These are phyloP conservation scores for Ogataea dorogensis DNA, from an alignment of 805 yeast species.

Conservation along the genomic window DNA sequence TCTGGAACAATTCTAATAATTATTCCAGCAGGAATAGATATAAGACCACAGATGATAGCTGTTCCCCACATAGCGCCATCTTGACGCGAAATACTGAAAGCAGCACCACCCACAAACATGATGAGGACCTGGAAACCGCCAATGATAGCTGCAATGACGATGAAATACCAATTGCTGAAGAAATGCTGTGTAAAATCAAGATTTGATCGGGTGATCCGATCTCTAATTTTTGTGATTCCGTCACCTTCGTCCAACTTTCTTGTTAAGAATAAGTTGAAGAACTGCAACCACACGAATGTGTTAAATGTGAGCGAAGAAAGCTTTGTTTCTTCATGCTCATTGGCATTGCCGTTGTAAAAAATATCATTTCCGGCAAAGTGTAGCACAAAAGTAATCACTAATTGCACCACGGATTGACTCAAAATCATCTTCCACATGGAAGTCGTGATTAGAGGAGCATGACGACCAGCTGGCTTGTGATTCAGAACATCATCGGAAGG, in stretches of 20 bases:
- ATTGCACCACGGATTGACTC: conserved; percentile 80
- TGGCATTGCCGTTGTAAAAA: conserved; percentile 40
- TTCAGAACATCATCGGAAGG: conserved; percentile 82
- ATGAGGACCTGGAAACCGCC: conserved; percentile 83
- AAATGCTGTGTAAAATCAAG: conserved; percentile 83
- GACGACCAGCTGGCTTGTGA: conserved; percentile 81
- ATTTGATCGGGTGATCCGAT: conserved; percentile 59
- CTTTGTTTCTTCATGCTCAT: conserved; percentile 51
- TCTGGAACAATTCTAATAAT: conserved; percentile 83
- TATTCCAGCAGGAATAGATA: conserved; percentile 78
- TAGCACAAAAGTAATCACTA: conserved; percentile 71
- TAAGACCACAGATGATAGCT: conserved; percentile 75
- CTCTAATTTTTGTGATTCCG: conserved; percentile 54
- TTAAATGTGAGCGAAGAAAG: conserved; percentile 87
- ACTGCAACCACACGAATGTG: conserved; percentile 96
- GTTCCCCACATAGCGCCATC: conserved; percentile 89
- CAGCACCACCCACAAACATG: conserved; percentile 97
- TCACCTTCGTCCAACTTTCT: conserved; percentile 89
- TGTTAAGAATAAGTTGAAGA: conserved; percentile 87
- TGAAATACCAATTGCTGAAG: conserved; percentile 78
- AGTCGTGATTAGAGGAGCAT: conserved; percentile 73
- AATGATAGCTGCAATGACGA: conserved; percentile 68
- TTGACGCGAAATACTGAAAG: conserved; percentile 78
- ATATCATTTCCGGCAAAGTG: conserved; percentile 74
- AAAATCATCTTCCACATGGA: conserved; percentile 99